Conservation (phyloP, 108 stramenopile genomes). For the Cyclotella kingstonii region DNA sequence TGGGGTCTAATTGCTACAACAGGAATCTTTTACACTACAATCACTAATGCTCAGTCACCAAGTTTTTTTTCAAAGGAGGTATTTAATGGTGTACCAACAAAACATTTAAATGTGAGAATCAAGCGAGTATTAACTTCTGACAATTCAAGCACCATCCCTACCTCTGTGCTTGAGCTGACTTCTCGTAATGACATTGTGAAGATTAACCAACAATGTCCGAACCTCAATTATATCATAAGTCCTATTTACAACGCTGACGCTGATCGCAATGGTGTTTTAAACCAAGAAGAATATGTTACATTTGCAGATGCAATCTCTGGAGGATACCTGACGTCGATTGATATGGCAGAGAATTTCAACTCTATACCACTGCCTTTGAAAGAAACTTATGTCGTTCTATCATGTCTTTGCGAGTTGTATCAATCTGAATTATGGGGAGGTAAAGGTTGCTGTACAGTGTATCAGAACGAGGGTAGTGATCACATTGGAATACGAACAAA, state of each 20-base stretch:
- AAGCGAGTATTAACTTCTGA: slow-evolving; percentile 2
- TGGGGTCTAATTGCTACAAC: too few species aligned
- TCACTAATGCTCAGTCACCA: too few species aligned
- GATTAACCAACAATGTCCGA: slow-evolving; percentile 19
- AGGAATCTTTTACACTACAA: too few species aligned
- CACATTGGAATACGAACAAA: slow-evolving; percentile 27
- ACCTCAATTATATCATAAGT: slow-evolving; percentile 15
- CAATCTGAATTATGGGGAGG: slow-evolving; percentile 6
- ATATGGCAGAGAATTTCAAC: slow-evolving; percentile 6
- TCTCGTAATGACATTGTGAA: neutral
- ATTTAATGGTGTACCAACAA: too few species aligned
- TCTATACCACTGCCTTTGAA: slow-evolving; percentile 24
- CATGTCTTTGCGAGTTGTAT: slow-evolving; percentile 33
- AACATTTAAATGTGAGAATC: too few species aligned
- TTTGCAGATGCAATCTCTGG: slow-evolving; percentile 29
- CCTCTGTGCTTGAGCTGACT: neutral
- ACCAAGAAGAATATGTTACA: slow-evolving; percentile 24
- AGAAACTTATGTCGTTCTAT: slow-evolving; percentile 28
- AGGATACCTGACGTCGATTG: slow-evolving; percentile 16
- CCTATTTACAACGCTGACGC: slow-evolving; percentile 22
- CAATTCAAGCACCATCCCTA: neutral
- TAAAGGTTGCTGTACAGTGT: slow-evolving; percentile 16
- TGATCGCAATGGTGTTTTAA: slow-evolving; percentile 30
- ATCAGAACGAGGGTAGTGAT: neutral
- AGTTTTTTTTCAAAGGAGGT: too few species aligned